These are phyloP conservation scores for Phyllachora maydis DNA, from an alignment of 2,329 filamentous ascomycete species.

Conservation along the genomic window DNA sequence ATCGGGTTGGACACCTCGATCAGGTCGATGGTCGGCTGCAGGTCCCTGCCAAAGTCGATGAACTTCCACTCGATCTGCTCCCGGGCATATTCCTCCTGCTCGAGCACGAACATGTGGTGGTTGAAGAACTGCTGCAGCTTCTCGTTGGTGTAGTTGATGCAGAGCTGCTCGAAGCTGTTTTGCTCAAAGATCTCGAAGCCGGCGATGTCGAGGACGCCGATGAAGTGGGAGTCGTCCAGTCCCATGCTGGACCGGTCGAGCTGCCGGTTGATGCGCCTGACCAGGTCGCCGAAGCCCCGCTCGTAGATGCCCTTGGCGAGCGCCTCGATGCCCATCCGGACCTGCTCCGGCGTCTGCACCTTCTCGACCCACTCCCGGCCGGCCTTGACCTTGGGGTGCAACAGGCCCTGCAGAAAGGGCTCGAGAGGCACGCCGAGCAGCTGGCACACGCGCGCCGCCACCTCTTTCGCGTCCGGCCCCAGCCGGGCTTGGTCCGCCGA, in stretches of 20 bases:
- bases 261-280: conserved; percentile 77
- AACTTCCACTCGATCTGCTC: conserved; percentile 99
- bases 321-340: conserved; percentile 73
- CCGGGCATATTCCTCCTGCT: conserved; percentile 92
- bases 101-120: conserved; percentile 98
- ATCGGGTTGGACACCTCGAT: conserved; percentile 95
- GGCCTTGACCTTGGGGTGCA: conserved; percentile 88
- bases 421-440: conserved; percentile 72
- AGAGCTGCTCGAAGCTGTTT: conserved; percentile 97
- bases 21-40: conserved; percentile 93
- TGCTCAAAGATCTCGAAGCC: conserved; percentile 97
- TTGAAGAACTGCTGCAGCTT: conserved; percentile 99
- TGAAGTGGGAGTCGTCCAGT: conserved; percentile 81
- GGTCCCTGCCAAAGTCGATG: conserved; percentile 92
- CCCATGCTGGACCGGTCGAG: conserved; percentile 71
- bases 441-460: conserved; percentile 60
- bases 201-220: conserved; percentile 95
- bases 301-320: conserved; percentile 96
- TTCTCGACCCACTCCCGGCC: conserved; percentile 98
- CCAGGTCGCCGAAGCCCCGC: conserved; percentile 81
- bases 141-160: conserved; percentile 99
- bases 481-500: conserved; percentile 80
- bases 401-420: conserved; percentile 66
- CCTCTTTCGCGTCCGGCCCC: conserved; percentile 49
- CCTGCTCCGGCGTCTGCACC: conserved; percentile 92